Evolutionary conservation across 148 eudicot genomes (phyloP).

Genomic region (Persicaria maculosa): DNA sequence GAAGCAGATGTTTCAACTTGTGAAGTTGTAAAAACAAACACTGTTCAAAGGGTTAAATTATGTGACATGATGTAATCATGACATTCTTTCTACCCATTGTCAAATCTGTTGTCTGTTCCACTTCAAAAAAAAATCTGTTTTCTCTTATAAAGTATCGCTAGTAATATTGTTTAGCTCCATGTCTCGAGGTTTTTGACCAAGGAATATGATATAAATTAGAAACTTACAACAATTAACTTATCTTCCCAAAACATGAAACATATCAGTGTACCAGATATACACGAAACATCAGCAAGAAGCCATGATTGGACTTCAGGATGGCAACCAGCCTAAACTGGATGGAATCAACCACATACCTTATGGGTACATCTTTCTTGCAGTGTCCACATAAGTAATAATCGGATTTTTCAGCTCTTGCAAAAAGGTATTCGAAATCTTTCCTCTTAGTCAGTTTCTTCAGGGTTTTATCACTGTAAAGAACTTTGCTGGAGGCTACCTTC

Average conservation of each 20-base stretch:
- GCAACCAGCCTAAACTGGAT: background rate
- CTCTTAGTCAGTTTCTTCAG: constrained; percentile 30
- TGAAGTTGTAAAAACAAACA: background rate
- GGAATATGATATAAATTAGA: background rate
- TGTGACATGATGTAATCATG: background rate
- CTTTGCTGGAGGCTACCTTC: constrained; percentile 32
- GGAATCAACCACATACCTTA: constrained; percentile 42
- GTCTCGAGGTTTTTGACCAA: background rate
- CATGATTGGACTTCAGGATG: too few relatives aligned
- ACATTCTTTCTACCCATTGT: background rate
- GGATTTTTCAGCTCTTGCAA: constrained; percentile 52
- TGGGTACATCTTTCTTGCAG: constrained; percentile 70
- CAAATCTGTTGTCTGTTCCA: too few relatives aligned
- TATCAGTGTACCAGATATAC: background rate
- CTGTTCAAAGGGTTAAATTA: background rate
- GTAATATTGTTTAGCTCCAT: background rate
- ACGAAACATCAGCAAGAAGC: background rate
- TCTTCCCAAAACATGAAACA: background rate
- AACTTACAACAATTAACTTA: background rate
- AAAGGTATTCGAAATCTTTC: constrained; percentile 74
- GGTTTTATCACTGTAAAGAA: constrained; percentile 25
- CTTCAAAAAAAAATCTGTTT: too few relatives aligned
- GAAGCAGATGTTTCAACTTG: background rate
- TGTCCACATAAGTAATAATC: constrained; percentile 73
- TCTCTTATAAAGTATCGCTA: too few relatives aligned